Conservation (phyloP, 2,329 filamentous ascomycete genomes). For the Didymella pomorum region DNA sequence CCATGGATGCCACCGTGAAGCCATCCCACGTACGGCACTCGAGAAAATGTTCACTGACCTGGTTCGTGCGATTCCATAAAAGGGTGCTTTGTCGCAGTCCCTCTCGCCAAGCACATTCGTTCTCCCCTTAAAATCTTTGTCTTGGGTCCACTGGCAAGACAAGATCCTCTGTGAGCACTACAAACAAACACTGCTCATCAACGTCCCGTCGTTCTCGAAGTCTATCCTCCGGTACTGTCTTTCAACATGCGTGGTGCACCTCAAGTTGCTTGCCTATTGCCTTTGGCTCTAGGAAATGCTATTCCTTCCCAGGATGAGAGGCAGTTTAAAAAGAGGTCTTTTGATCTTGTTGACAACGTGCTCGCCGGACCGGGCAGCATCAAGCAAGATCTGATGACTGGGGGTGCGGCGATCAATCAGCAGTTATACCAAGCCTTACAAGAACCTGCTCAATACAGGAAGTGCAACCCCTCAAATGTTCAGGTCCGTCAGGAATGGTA, state of each 20-base stretch:
- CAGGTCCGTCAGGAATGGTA: slow-evolving; percentile 56
- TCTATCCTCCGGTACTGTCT: neutral
- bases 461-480: slow-evolving; percentile 51
- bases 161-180: too few species aligned
- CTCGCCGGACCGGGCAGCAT: slow-evolving; percentile 12
- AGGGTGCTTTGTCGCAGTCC: neutral
- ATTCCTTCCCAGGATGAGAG: neutral
- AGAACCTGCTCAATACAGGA: slow-evolving; percentile 32
- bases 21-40: neutral
- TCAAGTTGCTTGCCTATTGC: slow-evolving; percentile 9
- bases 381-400: slow-evolving; percentile 33
- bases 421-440: slow-evolving; percentile 36
- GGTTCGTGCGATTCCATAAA: neutral
- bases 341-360: slow-evolving; percentile 7
- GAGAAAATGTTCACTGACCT: neutral
- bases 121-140: neutral
- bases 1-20: neutral
- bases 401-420: slow-evolving; percentile 37
- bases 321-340: slow-evolving; percentile 6
- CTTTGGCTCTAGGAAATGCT: slow-evolving; percentile 4
- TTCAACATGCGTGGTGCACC: neutral
- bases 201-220: neutral
- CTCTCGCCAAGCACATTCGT: neutral
- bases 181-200: neutral
- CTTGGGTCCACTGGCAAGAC: neutral